Percentiles rank a stretch among this genome's conserved stretches.
Conservation (phyloP, 345 rosid species). For the Murraya koenigii region DNA sequence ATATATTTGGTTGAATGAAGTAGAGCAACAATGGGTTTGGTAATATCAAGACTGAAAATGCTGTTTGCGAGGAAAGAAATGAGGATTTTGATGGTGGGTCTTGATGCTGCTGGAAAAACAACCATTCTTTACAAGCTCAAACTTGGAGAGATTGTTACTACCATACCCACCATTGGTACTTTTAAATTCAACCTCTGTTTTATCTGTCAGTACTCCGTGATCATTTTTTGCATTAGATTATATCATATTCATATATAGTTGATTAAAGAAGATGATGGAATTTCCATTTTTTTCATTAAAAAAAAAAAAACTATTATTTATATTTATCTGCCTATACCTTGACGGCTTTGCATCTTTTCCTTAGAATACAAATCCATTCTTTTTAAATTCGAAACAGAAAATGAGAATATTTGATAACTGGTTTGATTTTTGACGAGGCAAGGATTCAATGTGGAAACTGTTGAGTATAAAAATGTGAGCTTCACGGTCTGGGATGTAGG, state of each 20-base stretch:
- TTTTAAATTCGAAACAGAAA: not conserved
- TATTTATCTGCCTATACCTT: too few species aligned
- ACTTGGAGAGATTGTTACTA: conserved; percentile 70
- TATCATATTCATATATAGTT: not conserved
- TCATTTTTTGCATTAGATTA: not conserved
- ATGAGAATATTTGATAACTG: not conserved
- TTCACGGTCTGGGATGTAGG: conserved; percentile 77
- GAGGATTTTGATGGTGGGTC: conserved; percentile 79
- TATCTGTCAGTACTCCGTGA: not conserved
- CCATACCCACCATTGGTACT: conserved; percentile 77
- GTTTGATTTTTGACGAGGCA: conserved; percentile 15
- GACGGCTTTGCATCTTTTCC: not conserved
- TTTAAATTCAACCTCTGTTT: not conserved
- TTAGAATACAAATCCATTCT: not conserved
- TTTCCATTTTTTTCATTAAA: too few species aligned
- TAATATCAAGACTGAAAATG: conserved; percentile 44
- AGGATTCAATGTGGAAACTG: conserved; percentile 66
- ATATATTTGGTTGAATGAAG: not conserved
- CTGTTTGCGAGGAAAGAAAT: conserved; percentile 63
- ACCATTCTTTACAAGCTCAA: conserved; percentile 75
- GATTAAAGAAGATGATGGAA: too few species aligned
- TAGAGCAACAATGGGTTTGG: conserved; percentile 42
- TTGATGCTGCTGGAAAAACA: conserved; percentile 77
- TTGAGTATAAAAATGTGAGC: conserved; percentile 68
- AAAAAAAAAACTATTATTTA: too few species aligned